Percentiles rank a stretch among this genome's conserved stretches.
Evolutionary conservation across 495 filamentous ascomycete species (phyloP).

Genomic region (Daldinia childiae): DNA sequence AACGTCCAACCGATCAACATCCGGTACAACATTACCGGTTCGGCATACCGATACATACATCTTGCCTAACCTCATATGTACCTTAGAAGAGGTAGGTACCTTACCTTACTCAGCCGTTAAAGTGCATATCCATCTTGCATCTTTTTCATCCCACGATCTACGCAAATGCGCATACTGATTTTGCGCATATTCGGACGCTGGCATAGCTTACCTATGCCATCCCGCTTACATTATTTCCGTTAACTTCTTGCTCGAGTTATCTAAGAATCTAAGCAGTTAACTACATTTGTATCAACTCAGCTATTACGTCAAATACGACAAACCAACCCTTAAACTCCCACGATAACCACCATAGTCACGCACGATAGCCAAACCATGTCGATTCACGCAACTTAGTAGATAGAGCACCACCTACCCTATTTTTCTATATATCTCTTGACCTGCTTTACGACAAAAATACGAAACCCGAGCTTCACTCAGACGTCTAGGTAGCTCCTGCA

Average conservation of each 20-base stretch:
- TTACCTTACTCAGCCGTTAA: neutral
- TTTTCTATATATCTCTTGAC: neutral
- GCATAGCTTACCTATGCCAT: neutral
- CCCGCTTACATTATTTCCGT: conserved; percentile 1
- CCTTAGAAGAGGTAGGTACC: neutral
- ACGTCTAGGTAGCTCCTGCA: neutral
- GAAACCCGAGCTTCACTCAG: neutral
- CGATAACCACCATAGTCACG: neutral
- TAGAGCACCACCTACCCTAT: conserved; percentile 3
- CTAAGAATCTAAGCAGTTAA: neutral
- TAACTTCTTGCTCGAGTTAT: neutral
- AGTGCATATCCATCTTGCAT: neutral
- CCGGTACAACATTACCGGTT: neutral
- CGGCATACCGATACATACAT: neutral
- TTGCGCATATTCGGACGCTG: conserved; percentile 28
- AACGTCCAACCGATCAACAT: conserved; percentile 8
- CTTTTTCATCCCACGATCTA: conserved; percentile 12
- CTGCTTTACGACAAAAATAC: neutral
- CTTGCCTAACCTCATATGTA: too few relatives aligned
- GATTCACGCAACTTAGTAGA: conserved; percentile 19
- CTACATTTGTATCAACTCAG: neutral
- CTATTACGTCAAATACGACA: conserved; percentile 17
- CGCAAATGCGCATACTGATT: conserved; percentile 37
- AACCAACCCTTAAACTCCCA: neutral
- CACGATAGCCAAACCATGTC: conserved; percentile 17